Conservation (phyloP, 2,329 filamentous ascomycete genomes). For the Trichoderma koningiopsis region DNA sequence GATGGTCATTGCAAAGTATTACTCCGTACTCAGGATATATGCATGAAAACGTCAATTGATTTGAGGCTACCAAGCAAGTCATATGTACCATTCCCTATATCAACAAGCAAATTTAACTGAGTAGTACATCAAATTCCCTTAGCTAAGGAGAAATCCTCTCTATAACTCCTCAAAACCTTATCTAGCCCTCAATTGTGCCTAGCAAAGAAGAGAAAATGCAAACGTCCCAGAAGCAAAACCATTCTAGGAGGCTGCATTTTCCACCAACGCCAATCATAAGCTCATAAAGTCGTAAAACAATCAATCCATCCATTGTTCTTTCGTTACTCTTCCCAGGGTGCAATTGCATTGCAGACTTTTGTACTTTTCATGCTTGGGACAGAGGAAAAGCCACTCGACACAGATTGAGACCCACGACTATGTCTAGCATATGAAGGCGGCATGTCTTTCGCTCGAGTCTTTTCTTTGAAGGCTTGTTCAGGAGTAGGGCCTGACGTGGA, state of each 20-base stretch:
- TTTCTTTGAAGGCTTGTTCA: slow-evolving; percentile 46
- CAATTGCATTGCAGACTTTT: slow-evolving; percentile 36
- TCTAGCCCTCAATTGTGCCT: not conserved
- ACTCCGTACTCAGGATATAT: not conserved
- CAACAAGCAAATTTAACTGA: not conserved
- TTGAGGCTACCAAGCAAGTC: not conserved
- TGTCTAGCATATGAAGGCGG: slow-evolving; percentile 34
- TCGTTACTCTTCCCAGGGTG: slow-evolving; percentile 39
- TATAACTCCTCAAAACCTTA: not conserved
- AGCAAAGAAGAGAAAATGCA: not conserved
- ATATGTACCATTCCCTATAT: not conserved
- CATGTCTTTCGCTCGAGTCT: slow-evolving; percentile 38
- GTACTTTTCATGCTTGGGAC: slow-evolving; percentile 35
- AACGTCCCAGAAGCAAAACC: not conserved
- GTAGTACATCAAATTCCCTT: not conserved
- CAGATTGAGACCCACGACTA: slow-evolving; percentile 36
- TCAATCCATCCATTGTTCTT: not conserved
- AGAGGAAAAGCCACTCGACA: slow-evolving; percentile 42
- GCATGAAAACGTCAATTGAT: not conserved
- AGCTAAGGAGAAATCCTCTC: not conserved
- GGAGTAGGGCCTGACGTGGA: slow-evolving; percentile 50
- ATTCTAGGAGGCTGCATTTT: not conserved
- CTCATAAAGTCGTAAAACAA: not conserved
- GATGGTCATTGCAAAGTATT: not conserved
- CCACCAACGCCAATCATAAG: slow-evolving; percentile 19